phyloP scores from a whole-genome alignment of 176 grass and related monocot genomes.

The Tuctoria greenei region DNA sequence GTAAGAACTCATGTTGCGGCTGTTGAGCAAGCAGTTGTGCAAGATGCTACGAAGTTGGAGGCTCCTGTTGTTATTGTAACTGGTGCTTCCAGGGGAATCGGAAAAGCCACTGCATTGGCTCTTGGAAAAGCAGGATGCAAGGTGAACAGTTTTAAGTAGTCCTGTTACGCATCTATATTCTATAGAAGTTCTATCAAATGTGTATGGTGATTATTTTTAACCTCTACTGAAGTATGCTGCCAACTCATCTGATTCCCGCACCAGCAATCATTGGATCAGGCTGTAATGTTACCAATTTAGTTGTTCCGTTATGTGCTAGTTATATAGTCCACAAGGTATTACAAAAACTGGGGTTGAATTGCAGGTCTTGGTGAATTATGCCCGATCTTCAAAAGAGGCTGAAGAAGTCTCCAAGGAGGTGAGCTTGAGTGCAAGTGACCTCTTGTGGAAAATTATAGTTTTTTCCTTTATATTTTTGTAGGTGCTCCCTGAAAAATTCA shows the following conservation, averaged over 20 bases:
- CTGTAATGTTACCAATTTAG: not conserved
- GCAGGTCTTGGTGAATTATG: slow-evolving; percentile 93
- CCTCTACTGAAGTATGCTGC: not conserved
- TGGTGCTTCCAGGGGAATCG: slow-evolving; percentile 76
- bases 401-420: slow-evolving; percentile 91
- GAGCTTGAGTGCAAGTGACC: not conserved
- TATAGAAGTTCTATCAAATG: not conserved
- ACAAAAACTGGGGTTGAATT: not conserved
- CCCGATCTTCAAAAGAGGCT: slow-evolving; percentile 86
- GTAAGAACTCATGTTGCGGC: slow-evolving; percentile 55
- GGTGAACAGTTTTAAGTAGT: slow-evolving; percentile 30
- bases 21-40: slow-evolving; percentile 39
- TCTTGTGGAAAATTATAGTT: no score
- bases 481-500: no score
- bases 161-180: not conserved
- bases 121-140: slow-evolving; percentile 80
- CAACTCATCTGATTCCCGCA: not conserved
- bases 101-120: slow-evolving; percentile 61
- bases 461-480: no score
- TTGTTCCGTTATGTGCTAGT: not conserved
- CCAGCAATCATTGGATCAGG: not conserved
- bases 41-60: slow-evolving; percentile 41
- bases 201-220: not conserved
- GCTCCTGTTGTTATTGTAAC: slow-evolving; percentile 65
- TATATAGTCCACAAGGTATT: not conserved